A percentile compares a stretch with the other conserved stretches of the same genome.
phyloP scores from a whole-genome alignment of 2,329 filamentous ascomycete species.

The Helminthosporium solani region DNA sequence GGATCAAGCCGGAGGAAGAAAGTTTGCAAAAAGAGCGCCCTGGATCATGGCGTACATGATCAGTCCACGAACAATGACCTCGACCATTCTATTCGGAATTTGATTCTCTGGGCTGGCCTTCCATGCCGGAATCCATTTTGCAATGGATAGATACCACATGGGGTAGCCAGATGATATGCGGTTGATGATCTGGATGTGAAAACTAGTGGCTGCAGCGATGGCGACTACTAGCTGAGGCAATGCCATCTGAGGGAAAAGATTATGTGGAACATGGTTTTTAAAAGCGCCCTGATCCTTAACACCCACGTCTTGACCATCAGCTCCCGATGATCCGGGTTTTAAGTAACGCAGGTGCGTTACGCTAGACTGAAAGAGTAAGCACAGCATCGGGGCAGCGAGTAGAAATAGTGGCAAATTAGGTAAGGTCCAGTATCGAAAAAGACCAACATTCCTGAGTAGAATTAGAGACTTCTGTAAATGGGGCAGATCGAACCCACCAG shows the following conservation, averaged over 20 bases:
- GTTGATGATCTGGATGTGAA: conserved; percentile 93
- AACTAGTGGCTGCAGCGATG: conserved; percentile 70
- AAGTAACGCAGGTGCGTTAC: conserved; percentile 45
- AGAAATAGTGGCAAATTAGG: conserved; percentile 86
- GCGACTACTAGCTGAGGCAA: conserved; percentile 72
- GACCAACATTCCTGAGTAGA: conserved; percentile 74
- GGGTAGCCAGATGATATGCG: conserved; percentile 85
- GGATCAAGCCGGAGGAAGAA: conserved; percentile 79
- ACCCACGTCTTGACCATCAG: not conserved
- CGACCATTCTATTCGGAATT: conserved; percentile 2
- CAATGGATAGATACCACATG: conserved; percentile 84
- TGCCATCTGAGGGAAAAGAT: conserved; percentile 55
- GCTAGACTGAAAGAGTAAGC: conserved; percentile 63
- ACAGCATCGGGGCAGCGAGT: conserved; percentile 75
- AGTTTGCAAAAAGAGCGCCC: conserved; percentile 80
- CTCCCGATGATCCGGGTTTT: conserved; percentile 36
- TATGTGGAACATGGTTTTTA: not conserved
- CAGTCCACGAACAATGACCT: conserved; percentile 52
- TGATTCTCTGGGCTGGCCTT: not conserved
- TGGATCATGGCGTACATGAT: conserved; percentile 82
- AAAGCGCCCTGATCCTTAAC: not conserved
- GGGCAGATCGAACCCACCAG: conserved; percentile 63
- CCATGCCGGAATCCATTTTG: conserved; percentile 37
- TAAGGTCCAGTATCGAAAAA: conserved; percentile 85
- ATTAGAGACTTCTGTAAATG: conserved; percentile 3